These are phyloP conservation scores for Bolboschoenoplectus hybrid DNA, from an alignment of 202 grass and related monocot genomes.

Conservation along the genomic window DNA sequence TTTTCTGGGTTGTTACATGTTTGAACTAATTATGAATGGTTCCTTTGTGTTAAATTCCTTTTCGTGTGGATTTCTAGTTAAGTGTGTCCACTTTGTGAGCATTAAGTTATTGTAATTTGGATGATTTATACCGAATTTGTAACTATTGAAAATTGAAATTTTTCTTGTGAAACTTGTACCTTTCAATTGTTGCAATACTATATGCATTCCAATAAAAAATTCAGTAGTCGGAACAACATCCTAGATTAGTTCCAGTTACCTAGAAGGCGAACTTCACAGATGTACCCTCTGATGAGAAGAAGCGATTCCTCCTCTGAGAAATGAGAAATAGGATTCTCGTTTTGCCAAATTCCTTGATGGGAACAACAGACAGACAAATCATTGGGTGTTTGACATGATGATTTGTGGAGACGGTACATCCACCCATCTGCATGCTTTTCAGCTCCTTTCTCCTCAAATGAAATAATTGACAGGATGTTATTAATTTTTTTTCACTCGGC, in stretches of 20 bases:
- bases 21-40: not conserved
- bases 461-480: too few relatives aligned
- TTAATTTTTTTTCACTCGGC: too few relatives aligned
- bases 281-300: too few relatives aligned
- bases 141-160: not conserved
- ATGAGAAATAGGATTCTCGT: not conserved
- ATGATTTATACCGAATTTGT: not conserved
- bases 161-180: not conserved
- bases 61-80: not conserved
- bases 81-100: not conserved
- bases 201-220: not conserved
- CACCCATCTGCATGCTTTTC: too few relatives aligned
- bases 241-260: not conserved
- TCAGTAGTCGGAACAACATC: not conserved
- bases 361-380: not conserved
- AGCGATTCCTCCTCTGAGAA: too few relatives aligned
- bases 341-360: not conserved
- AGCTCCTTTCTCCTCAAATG: too few relatives aligned
- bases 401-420: not conserved
- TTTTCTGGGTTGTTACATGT: slow-evolving; percentile 12
- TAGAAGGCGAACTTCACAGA: not conserved
- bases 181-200: not conserved
- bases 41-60: not conserved
- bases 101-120: slow-evolving; percentile 15
- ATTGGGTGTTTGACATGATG: not conserved